Evolutionary conservation across 257 asterid genomes (phyloP).

Genomic region (Nemophila menziesii): DNA sequence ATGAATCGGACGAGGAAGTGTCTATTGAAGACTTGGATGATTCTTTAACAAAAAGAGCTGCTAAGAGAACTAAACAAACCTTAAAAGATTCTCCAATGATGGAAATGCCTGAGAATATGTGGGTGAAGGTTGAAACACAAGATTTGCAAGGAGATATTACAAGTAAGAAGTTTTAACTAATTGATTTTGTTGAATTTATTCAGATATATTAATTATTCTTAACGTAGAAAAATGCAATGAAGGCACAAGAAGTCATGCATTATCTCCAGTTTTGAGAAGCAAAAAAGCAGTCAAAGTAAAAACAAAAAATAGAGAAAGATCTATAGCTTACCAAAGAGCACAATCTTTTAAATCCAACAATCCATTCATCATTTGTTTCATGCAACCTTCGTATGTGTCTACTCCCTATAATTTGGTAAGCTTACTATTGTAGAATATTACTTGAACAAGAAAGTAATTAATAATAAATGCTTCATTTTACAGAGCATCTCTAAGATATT

Average conservation of each 20-base stretch:
- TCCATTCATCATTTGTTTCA: constrained; percentile 12
- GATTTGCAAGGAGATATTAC: too few species aligned
- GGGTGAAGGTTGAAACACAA: too few species aligned
- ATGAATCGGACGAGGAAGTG: not conserved
- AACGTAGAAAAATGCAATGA: not conserved
- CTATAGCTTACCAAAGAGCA: constrained; percentile 9
- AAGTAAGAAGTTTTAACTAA: too few species aligned
- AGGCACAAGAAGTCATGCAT: not conserved
- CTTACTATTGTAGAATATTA: too few species aligned
- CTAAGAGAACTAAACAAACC: not conserved
- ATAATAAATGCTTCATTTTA: not conserved
- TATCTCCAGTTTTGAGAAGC: not conserved
- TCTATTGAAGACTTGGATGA: not conserved
- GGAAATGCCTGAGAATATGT: too few species aligned
- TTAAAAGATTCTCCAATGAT: too few species aligned
- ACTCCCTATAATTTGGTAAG: constrained; percentile 3
- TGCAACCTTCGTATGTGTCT: constrained; percentile 16
- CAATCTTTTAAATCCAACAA: constrained; percentile 6
- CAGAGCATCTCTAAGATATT: constrained; percentile 4
- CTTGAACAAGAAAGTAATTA: too few species aligned
- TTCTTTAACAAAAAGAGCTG: not conserved
- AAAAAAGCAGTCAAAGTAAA: not conserved
- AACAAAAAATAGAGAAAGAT: too few species aligned
- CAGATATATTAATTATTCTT: not conserved
- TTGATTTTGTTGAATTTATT: too few species aligned